Base-by-base conservation (phyloP, 805 yeast species). In the Saccharomyces mikatae region DNA sequence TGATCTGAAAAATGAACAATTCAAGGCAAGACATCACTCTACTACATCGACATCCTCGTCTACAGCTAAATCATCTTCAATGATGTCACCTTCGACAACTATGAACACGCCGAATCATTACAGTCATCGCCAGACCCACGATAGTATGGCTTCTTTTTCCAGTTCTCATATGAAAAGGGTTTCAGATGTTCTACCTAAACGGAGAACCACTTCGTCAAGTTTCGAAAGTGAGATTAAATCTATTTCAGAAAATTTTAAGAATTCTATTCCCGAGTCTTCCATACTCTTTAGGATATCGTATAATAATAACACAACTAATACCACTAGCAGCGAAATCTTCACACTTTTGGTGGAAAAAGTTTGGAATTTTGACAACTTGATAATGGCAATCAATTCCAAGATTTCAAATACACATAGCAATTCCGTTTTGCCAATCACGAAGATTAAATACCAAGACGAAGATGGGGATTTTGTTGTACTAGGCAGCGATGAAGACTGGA, bases 381-480 rank as follows among this genome's bases (percentile, higher is more conserved):
- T 79, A 48, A 79, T 74, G 47, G 81, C 82, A 56, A 80, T 89
- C 41, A 81, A 80, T 57, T 76, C 76, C 50, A 83, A 83, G 63
- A 67, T 83, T 49, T 73, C 76, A 48, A 78, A 80, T 51, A 76
- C 82, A 53, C 86, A 84, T 26, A 76, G 69, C 13, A 36, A 21
- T 11, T 8, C 22, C 10, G 24, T 21, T 36, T 17, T 17, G 24
- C 44, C 44, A 17, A 59, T 74, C 49, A 71, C 73, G 54, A 75
- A 86, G 62, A 76, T 94, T 57, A 84, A 84, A 69, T 92, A 89
- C 67, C 83, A 82, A 66, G 99, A 94, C 70, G 99, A 94, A 71
- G 99, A 94, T 67, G 97, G 96, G 17, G 99, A 94, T 68, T 86
- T 81, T 67, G 95, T 94, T 47, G 83, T 87, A 49, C 81, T 92